A percentile compares a stretch with the other conserved stretches of the same genome.
These are phyloP conservation scores for Kazachstania kunashirensis DNA, from an alignment of 805 yeast genomes.

Conservation along the genomic window DNA sequence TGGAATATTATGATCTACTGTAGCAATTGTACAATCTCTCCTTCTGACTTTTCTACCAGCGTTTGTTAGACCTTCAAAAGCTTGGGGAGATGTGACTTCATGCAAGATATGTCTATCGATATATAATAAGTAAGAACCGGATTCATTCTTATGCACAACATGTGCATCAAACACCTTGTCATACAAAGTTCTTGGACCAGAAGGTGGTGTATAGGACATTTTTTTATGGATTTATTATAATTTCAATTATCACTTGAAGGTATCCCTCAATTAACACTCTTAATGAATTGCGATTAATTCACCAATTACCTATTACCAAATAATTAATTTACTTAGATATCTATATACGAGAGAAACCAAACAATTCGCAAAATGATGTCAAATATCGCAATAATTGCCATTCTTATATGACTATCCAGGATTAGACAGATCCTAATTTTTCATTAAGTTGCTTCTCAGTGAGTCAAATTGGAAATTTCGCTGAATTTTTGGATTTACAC, in stretches of 20 bases:
- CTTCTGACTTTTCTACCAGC: slow-evolving; percentile 89
- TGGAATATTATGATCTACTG: slow-evolving; percentile 96
- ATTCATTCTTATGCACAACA: slow-evolving; percentile 78
- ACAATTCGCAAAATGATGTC: no score
- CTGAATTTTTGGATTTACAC: no score
- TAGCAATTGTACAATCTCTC: slow-evolving; percentile 84
- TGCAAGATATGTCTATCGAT: slow-evolving; percentile 97
- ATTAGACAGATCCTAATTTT: no score
- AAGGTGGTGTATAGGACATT: slow-evolving; percentile 27
- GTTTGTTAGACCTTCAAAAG: slow-evolving; percentile 86
- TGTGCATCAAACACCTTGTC: slow-evolving; percentile 96
- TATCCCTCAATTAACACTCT: neutral
- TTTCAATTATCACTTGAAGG: neutral
- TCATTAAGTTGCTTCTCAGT: no score
- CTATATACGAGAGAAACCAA: no score
- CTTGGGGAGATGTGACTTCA: slow-evolving; percentile 98
- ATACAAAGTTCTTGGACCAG: slow-evolving; percentile 64
- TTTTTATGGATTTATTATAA: neutral
- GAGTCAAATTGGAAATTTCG: no score
- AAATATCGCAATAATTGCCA: no score
- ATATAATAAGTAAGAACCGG: slow-evolving; percentile 77
- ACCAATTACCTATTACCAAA: no score
- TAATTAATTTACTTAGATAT: no score
- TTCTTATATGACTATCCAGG: no score
- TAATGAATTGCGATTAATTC: no score